Percentiles rank a stretch among this genome's conserved stretches.
Conservation (phyloP, 345 rosid genomes). For the Arabis hirsuta region DNA sequence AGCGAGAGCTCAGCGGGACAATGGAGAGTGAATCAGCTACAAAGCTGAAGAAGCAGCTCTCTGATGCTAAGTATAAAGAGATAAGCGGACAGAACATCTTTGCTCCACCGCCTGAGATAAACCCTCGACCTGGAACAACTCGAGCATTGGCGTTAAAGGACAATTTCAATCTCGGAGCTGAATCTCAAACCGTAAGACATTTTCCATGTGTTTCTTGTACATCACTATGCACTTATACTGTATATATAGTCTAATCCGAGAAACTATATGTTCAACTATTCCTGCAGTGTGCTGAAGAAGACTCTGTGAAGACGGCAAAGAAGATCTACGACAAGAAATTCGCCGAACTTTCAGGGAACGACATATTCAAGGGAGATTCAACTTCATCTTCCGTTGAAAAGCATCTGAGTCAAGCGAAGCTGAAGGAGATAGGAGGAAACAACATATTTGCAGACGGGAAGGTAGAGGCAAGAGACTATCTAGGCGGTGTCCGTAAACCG, state of each 20-base stretch:
- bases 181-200: conserved; percentile 34
- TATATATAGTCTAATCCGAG: conserved; percentile 6
- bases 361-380: conserved; percentile 77
- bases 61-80: conserved; percentile 91
- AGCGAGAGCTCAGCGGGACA: conserved; percentile 91
- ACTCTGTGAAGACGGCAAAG: conserved; percentile 77
- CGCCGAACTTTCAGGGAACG: conserved; percentile 81
- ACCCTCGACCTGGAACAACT: conserved; percentile 70
- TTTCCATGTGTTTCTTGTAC: background rate
- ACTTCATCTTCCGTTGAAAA: conserved; percentile 65
- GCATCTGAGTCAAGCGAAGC: conserved; percentile 69
- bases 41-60: conserved; percentile 73
- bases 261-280: background rate
- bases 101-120: conserved; percentile 94
- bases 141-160: conserved; percentile 75
- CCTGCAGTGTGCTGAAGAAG: conserved; percentile 60
- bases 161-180: conserved; percentile 70
- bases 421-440: conserved; percentile 80
- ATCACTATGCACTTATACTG: background rate
- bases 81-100: conserved; percentile 93
- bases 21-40: conserved; percentile 65
- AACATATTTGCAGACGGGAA: conserved; percentile 92
- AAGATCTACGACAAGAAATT: conserved; percentile 79
- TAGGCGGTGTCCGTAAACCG: conserved; percentile 97
- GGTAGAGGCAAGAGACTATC: conserved; percentile 81